These are phyloP conservation scores for Persicaria tinctoria DNA, from an alignment of 148 eudicot species.

Conservation along the genomic window DNA sequence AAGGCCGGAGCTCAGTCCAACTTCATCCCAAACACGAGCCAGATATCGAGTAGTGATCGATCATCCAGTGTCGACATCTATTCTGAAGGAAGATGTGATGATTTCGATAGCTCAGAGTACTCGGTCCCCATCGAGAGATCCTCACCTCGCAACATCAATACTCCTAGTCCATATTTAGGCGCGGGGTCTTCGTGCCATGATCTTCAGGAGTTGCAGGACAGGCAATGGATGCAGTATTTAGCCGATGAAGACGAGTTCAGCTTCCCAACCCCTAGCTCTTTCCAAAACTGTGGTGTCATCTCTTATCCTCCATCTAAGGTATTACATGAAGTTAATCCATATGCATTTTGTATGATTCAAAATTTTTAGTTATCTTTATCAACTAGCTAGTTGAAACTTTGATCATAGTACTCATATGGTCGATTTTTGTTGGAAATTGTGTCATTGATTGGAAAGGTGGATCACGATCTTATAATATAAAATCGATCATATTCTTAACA, in stretches of 20 bases:
- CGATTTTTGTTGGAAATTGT: too few species aligned
- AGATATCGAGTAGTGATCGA: constrained; percentile 44
- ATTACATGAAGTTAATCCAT: neutral
- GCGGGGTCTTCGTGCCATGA: constrained; percentile 14
- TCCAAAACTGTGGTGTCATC: constrained; percentile 22
- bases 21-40: constrained; percentile 24
- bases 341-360: too few species aligned
- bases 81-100: constrained; percentile 54
- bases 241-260: constrained; percentile 56
- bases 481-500: too few species aligned
- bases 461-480: too few species aligned
- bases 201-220: constrained; percentile 30
- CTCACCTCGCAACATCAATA: constrained; percentile 21
- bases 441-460: too few species aligned
- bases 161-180: neutral
- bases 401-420: too few species aligned
- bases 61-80: constrained; percentile 54
- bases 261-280: constrained; percentile 27
- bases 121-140: constrained; percentile 32
- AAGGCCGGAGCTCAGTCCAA: constrained; percentile 21
- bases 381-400: too few species aligned
- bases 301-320: constrained; percentile 71
- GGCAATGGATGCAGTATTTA: constrained; percentile 77
- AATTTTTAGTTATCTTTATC: too few species aligned
- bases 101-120: constrained; percentile 43